Percentiles rank a stretch among this genome's conserved stretches.
Conservation (phyloP, 495 filamentous ascomycete genomes). For the Platismatia glauca region DNA sequence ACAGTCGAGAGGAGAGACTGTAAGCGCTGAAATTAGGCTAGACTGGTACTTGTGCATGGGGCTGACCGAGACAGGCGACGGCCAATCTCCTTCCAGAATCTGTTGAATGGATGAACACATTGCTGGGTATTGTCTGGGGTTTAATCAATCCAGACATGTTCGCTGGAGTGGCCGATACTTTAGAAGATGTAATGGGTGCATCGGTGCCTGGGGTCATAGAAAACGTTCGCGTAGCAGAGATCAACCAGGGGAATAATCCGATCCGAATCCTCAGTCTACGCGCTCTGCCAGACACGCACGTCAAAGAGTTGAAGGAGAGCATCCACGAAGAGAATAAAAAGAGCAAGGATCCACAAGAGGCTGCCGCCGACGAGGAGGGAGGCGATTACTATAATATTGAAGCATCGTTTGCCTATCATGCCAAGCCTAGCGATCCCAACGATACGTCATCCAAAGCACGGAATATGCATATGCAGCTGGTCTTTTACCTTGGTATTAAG, state of each 20-base stretch:
- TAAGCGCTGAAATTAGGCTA: conserved; percentile 31
- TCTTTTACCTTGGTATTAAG: conserved; percentile 86
- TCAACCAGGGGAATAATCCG: conserved; percentile 86
- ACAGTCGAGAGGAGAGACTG: conserved; percentile 71
- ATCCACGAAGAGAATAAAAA: conserved; percentile 71
- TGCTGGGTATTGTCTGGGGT: conserved; percentile 75
- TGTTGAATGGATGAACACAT: conserved; percentile 90
- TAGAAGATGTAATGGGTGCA: conserved; percentile 94
- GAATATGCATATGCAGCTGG: conserved; percentile 94
- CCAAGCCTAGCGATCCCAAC: conserved; percentile 55
- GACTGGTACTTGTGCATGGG: not conserved
- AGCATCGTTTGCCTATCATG: conserved; percentile 87
- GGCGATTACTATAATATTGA: conserved; percentile 94
- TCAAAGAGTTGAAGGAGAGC: conserved; percentile 67
- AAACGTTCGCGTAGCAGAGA: conserved; percentile 92
- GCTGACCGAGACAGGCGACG: conserved; percentile 44
- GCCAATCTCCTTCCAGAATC: conserved; percentile 87
- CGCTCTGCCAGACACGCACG: conserved; percentile 73
- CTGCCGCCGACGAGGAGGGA: conserved; percentile 81
- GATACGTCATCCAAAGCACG: conserved; percentile 68
- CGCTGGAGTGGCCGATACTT: conserved; percentile 56
- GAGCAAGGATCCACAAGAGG: conserved; percentile 76
- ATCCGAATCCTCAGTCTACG: conserved; percentile 82
- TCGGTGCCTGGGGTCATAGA: conserved; percentile 82
- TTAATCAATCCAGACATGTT: conserved; percentile 94